Percentiles rank a stretch among this genome's conserved stretches.
Evolutionary conservation across 371 early-diverging fungal species (phyloP).

Genomic region (Zychaea mexicana): DNA sequence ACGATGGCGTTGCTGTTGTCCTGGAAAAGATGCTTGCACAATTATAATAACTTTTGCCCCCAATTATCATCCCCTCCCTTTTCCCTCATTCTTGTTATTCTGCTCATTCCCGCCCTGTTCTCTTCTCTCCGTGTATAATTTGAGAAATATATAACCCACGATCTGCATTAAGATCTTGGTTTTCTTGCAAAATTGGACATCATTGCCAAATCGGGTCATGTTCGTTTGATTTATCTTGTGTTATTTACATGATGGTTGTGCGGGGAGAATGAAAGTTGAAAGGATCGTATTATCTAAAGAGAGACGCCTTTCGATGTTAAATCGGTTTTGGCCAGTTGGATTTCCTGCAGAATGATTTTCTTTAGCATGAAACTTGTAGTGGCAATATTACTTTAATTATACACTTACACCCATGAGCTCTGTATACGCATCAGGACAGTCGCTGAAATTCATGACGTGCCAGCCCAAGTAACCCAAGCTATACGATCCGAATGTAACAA

Average conservation of each 20-base stretch:
- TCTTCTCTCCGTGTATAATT: not conserved
- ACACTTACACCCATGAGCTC: slow-evolving; percentile 72
- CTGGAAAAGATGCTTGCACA: slow-evolving; percentile 31
- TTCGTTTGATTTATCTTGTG: not conserved
- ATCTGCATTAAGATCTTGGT: not conserved
- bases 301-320: slow-evolving; percentile 56
- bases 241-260: not conserved
- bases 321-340: slow-evolving; percentile 64
- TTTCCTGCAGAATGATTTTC: slow-evolving; percentile 51
- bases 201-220: not conserved
- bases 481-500: slow-evolving; percentile 85
- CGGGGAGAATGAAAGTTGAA: not conserved
- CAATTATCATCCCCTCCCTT: not conserved
- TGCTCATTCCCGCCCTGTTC: too few species aligned
- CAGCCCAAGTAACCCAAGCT: slow-evolving; percentile 84
- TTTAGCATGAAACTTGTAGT: not conserved
- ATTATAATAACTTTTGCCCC: not conserved
- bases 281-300: not conserved
- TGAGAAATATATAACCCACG: not conserved
- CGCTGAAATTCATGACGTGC: slow-evolving; percentile 83
- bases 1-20: slow-evolving; percentile 41
- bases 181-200: not conserved
- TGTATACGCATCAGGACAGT: slow-evolving; percentile 87
- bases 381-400: not conserved
- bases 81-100: not conserved